These are phyloP conservation scores for Rhododendron ovatum DNA, from an alignment of 148 eudicot species.

Conservation along the genomic window DNA sequence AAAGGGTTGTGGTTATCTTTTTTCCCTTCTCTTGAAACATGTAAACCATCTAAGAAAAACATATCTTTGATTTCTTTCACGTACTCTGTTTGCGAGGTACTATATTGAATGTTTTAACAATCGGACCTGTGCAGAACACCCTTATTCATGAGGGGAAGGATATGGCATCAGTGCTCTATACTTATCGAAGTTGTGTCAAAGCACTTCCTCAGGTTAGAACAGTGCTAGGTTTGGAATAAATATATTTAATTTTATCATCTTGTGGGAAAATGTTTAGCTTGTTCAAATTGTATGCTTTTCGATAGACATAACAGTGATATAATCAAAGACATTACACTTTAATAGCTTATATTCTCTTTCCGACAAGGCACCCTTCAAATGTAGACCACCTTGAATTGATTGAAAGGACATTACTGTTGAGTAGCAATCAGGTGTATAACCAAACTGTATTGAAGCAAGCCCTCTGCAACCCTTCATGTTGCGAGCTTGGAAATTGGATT, in stretches of 20 bases:
- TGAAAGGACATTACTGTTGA: not conserved
- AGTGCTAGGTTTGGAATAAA: not conserved
- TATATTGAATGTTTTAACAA: constrained; percentile 5
- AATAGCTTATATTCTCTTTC: not conserved
- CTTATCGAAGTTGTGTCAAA: constrained; percentile 94
- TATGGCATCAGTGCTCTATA: constrained; percentile 87
- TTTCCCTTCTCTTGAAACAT: not conserved
- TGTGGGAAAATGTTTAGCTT: not conserved
- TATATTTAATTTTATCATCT: not conserved
- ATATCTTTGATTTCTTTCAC: not conserved
- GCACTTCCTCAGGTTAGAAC: constrained; percentile 92
- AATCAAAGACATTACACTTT: not conserved
- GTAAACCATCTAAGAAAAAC: not conserved
- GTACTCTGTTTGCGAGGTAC: not conserved
- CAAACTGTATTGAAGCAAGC: not conserved
- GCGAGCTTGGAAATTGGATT: not conserved
- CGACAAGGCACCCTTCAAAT: not conserved
- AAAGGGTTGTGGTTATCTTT: constrained; percentile 1
- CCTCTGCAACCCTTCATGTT: not conserved
- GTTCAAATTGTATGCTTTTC: not conserved
- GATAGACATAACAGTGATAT: not conserved
- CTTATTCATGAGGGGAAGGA: constrained; percentile 92
- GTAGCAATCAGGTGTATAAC: not conserved
- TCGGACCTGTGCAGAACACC: constrained; percentile 48
- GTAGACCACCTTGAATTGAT: not conserved